A percentile compares a stretch with the other conserved stretches of the same genome.
Conservation (phyloP, 768 basidiomycete genomes). For the Coprinellus aureogranulatus region DNA sequence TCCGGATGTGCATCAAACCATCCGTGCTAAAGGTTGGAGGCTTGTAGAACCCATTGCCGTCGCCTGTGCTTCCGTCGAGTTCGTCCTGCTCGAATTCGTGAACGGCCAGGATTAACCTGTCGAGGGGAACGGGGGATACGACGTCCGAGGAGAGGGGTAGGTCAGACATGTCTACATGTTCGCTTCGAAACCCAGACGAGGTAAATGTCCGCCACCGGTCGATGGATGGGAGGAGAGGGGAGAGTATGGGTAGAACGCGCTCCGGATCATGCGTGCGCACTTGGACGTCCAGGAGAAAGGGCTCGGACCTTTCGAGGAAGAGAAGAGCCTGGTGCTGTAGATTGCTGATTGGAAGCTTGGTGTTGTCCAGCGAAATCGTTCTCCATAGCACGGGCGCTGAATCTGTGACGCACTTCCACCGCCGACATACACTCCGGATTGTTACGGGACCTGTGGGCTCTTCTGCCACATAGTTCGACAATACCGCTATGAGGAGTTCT, state of each 20-base stretch:
- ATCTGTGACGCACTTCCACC: slow-evolving; percentile 57
- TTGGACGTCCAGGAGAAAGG: slow-evolving; percentile 55
- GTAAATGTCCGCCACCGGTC: slow-evolving; percentile 57
- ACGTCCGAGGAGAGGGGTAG: slow-evolving; percentile 22
- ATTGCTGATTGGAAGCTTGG: slow-evolving; percentile 28
- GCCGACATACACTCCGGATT: slow-evolving; percentile 52
- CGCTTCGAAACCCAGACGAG: slow-evolving; percentile 41
- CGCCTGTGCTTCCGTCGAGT: slow-evolving; percentile 22
- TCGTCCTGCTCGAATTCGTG: slow-evolving; percentile 34
- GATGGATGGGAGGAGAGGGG: slow-evolving; percentile 56
- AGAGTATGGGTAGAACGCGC: slow-evolving; percentile 58
- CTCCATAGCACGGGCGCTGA: slow-evolving; percentile 63
- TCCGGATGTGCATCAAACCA: slow-evolving; percentile 45
- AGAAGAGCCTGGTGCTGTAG: slow-evolving; percentile 48
- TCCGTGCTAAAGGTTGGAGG: slow-evolving; percentile 1
- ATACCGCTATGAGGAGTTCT: slow-evolving; percentile 65
- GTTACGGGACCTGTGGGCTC: slow-evolving; percentile 48
- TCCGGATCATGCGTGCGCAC: slow-evolving; percentile 48
- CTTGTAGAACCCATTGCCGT: slow-evolving; percentile 2
- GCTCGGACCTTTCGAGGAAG: slow-evolving; percentile 53
- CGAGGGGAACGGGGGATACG: slow-evolving; percentile 24
- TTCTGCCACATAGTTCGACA: slow-evolving; percentile 41
- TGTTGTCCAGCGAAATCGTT: slow-evolving; percentile 49
- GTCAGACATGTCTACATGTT: slow-evolving; percentile 27
- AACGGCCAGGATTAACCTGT: slow-evolving; percentile 37